Evolutionary conservation across 768 basidiomycete species (phyloP).

Genomic region (Kwoniella sp.): DNA sequence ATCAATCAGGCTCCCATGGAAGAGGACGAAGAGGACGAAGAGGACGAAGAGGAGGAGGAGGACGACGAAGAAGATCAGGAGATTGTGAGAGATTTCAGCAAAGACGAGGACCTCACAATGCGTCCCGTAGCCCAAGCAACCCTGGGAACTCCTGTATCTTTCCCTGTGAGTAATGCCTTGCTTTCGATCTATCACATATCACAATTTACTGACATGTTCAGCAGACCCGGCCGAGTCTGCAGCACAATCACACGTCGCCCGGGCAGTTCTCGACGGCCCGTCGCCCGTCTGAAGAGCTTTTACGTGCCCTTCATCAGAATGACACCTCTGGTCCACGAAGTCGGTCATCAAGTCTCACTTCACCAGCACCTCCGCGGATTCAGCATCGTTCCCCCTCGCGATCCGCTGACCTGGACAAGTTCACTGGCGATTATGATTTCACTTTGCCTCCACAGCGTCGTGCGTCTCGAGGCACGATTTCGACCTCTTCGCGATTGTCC

Average conservation of each 20-base stretch:
- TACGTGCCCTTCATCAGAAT: background rate
- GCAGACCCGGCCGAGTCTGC: conserved; percentile 20
- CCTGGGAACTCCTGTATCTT: conserved; percentile 9
- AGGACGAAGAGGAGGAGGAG: conserved; percentile 27
- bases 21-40: conserved; percentile 29
- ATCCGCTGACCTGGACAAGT: conserved; percentile 52
- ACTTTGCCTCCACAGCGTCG: conserved; percentile 17
- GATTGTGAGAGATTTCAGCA: conserved; percentile 49
- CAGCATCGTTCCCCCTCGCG: conserved; percentile 47
- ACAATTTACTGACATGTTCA: background rate
- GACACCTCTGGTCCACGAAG: conserved; percentile 20
- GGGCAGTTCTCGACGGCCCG: conserved; percentile 8
- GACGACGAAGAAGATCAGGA: conserved; percentile 41
- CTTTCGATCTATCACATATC: no score
- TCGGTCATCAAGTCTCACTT: conserved; percentile 45
- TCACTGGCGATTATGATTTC: conserved; percentile 37
- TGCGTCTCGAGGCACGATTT: conserved; percentile 9
- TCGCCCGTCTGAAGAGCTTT: conserved; percentile 15
- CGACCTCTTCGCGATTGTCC: conserved; percentile 20
- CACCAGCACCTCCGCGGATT: conserved; percentile 45
- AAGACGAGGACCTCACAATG: conserved; percentile 69
- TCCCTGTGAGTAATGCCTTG: conserved; percentile 7
- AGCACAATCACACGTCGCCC: conserved; percentile 30
- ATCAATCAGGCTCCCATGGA: conserved; percentile 24
- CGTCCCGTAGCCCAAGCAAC: conserved; percentile 23